Base-by-base conservation (phyloP, 2,329 filamentous ascomycete species). In the Sarocladiaceae sp. region DNA sequence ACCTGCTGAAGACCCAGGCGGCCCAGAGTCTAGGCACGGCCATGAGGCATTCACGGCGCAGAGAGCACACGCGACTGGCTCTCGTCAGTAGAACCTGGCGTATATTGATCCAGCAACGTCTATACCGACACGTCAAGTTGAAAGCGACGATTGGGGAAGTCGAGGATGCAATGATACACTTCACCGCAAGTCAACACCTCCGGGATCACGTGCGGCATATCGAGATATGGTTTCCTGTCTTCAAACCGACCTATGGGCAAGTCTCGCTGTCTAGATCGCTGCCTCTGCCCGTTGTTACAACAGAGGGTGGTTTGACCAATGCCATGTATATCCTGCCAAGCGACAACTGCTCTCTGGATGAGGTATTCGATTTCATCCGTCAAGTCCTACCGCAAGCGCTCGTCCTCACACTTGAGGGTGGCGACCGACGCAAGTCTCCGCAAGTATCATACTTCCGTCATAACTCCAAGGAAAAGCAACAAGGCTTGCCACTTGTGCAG, bases 181-280 rank as follows among this genome's bases (percentile, higher is more conserved):
- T 88, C 51, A 60, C 65, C 13, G 51, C 62, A 9, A 72, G 80
- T 47, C 66, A 72, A 21, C 76, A 85, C 54, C 72, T 88, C 5
- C 72, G 76, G 16, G 53, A 63, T 7, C 79, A 86, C 52, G 78
- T 88, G 48, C 81, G 80, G 51, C 84, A 88, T 55, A 74, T 88
- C 47, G 84, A 88, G 61, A 72, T 88, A 33, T 88, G 84, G 83
- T 85, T 88, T 49, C 84, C 85, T 3, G 83, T 88, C 32, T 88
- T 84, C 53, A 74, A 82, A 51, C 77, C 76, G 16, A 74, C 72
- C 11, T 68, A 70, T 46, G 63, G 67, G 9, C 63, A 70, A 4
- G 55, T 65, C 32, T 62, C 66, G 3, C 51, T 68, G 16, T 67
- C 69, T 13, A 27, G 37, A 29, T 33, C 35, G 16, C 63, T 70